Percentiles rank a stretch among this genome's conserved stretches.
Evolutionary conservation across 2,329 filamentous ascomycete genomes (phyloP).

Genomic region (Venturia oleaginea): DNA sequence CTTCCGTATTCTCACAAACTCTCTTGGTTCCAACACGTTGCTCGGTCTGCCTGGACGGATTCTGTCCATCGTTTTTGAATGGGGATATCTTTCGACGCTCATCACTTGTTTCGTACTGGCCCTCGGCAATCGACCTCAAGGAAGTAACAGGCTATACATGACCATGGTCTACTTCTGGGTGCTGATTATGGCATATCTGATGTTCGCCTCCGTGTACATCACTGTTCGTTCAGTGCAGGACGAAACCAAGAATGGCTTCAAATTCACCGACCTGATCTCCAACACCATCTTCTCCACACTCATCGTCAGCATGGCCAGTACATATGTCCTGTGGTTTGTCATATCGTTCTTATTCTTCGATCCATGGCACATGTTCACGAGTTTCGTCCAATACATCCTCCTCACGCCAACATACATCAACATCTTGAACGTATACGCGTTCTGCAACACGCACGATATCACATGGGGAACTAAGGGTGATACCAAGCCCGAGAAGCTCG

Average conservation of each 20-base stretch:
- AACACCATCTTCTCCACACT: constrained; percentile 89
- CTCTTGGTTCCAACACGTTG: constrained; percentile 59
- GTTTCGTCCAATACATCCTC: constrained; percentile 84
- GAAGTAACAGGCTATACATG: constrained; percentile 88
- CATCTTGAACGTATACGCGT: constrained; percentile 96
- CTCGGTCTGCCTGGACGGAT: constrained; percentile 70
- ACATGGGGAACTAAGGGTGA: constrained; percentile 98
- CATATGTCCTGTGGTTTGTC: constrained; percentile 86
- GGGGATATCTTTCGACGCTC: constrained; percentile 85
- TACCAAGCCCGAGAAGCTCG: constrained; percentile 86
- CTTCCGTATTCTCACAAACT: constrained; percentile 90
- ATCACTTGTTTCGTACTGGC: constrained; percentile 93
- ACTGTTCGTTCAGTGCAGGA: constrained; percentile 75
- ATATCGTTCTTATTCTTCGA: constrained; percentile 92
- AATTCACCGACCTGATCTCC: constrained; percentile 63
- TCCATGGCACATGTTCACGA: constrained; percentile 99
- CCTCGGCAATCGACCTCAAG: constrained; percentile 88
- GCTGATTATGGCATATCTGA: constrained; percentile 87
- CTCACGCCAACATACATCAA: constrained; percentile 96
- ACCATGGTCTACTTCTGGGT: constrained; percentile 99
- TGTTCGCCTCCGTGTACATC: constrained; percentile 92
- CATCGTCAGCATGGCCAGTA: constrained; percentile 84
- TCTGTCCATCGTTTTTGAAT: constrained; percentile 85
- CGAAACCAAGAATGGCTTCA: constrained; percentile 60
- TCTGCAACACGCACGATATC: constrained; percentile 96